Evolutionary conservation across 2,329 filamentous ascomycete species (phyloP), one percentile per base, ranked within the genome.

Genomic region (Intubia oerlemansii): DNA sequence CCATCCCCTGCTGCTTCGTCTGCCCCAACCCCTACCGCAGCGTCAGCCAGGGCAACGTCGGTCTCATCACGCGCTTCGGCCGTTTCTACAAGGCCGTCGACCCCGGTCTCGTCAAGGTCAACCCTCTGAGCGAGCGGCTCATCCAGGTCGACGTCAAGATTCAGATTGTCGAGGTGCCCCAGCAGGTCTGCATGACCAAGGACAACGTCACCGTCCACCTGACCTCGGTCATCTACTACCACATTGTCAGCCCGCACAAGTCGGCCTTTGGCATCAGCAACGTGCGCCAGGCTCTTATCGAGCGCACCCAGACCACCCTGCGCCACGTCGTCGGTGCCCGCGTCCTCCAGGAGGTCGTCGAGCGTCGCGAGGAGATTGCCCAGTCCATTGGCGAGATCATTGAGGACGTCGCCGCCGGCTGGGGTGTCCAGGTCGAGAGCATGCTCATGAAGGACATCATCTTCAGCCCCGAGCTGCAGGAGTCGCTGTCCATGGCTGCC

Each of bases 361-460:
- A 98, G 60, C 82, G 88, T 33, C 81, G 88, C 34, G 88, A 98
- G 56, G 88, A 98, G 54, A 77, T 98, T 41, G 88, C 88, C 2
- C 74, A 84, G 53, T 88, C 77, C 33, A 95, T 95, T 37, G 73
- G 81, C 37, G 85, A 93, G 53, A 95, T 95, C 42, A 95, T 98
- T 42, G 88, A 95, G 47, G 84, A 93, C 41, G 88, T 92, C 2
- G 85, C 88, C 5, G 59, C 68, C 9, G 81, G 80, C 35, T 98
- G 88, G 88, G 88, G 88, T 54, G 85, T 92, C 7, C 71, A 80
- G 46, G 88, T 95, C 33, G 88, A 95, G 62, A 84, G 75, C 45
- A 98, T 98, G 85, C 71, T 98, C 41, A 85, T 98, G 66, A 95
- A 98, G 58, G 88, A 98, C 52, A 91, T 98, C 47, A 78, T 95